Evolutionary conservation across 2,329 filamentous ascomycete genomes (phyloP).

Genomic region (Annulohypoxylon truncatum): DNA sequence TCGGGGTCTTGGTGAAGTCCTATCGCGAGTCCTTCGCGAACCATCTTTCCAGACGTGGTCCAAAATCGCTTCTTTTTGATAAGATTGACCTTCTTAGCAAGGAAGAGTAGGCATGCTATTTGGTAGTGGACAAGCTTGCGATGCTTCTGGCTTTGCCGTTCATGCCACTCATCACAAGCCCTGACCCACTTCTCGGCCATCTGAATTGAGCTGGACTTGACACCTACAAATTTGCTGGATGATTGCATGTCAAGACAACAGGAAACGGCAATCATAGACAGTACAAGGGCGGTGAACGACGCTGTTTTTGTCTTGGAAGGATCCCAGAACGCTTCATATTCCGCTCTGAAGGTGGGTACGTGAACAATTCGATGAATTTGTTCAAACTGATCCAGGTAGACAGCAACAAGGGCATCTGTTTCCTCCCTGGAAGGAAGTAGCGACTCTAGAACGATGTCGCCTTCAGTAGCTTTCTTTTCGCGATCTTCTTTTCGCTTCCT

Average conservation of each 20-base stretch:
- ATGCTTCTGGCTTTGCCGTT: constrained; percentile 70
- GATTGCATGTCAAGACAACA: constrained; percentile 67
- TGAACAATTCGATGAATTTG: constrained; percentile 69
- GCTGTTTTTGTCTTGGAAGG: constrained; percentile 59
- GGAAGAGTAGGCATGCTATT: constrained; percentile 68
- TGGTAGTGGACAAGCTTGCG: constrained; percentile 71
- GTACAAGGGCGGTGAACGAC: constrained; percentile 66
- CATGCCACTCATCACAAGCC: constrained; percentile 66
- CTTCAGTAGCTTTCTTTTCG: constrained; percentile 60
- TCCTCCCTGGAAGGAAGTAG: constrained; percentile 62
- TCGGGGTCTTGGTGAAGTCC: constrained; percentile 70
- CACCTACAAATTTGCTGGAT: constrained; percentile 65
- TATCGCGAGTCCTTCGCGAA: constrained; percentile 68
- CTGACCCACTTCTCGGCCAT: constrained; percentile 68
- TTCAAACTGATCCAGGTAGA: constrained; percentile 67
- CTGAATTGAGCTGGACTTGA: constrained; percentile 67
- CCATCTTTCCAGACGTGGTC: constrained; percentile 66
- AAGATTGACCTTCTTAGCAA: constrained; percentile 71
- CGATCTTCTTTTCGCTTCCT: constrained; percentile 64
- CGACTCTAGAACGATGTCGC: constrained; percentile 62
- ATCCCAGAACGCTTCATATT: constrained; percentile 68
- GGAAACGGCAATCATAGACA: constrained; percentile 71
- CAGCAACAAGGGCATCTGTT: constrained; percentile 60
- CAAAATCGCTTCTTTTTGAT: constrained; percentile 75
- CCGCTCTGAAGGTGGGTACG: constrained; percentile 67